Percentiles rank a stretch among this genome's conserved stretches.
These are phyloP conservation scores for Neonectria faginata DNA, from an alignment of 2,329 filamentous ascomycete species.

Conservation along the genomic window DNA sequence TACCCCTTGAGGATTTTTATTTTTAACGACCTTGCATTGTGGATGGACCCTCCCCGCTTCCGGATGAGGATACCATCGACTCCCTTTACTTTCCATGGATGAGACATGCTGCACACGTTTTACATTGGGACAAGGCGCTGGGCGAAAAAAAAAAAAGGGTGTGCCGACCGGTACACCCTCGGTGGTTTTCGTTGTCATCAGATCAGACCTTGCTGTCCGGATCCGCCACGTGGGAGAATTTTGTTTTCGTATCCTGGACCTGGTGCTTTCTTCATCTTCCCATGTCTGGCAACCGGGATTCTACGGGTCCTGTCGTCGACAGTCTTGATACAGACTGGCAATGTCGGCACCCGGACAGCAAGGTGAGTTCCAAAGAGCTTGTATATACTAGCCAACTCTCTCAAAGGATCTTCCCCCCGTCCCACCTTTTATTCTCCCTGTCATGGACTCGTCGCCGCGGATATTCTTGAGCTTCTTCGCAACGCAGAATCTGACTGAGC, in stretches of 20 bases:
- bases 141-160: conserved; percentile 48
- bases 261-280: conserved; percentile 43
- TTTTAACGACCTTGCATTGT: conserved; percentile 46
- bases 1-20: conserved; percentile 38
- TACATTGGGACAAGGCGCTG: conserved; percentile 47
- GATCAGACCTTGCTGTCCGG: conserved; percentile 51
- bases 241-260: conserved; percentile 48
- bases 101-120: conserved; percentile 52
- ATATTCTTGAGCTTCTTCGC: conserved; percentile 27
- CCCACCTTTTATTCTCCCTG: conserved; percentile 21
- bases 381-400: conserved; percentile 63
- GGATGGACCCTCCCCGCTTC: conserved; percentile 39
- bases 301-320: conserved; percentile 44
- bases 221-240: conserved; percentile 47
- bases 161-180: conserved; percentile 36
- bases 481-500: conserved; percentile 42
- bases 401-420: conserved; percentile 51
- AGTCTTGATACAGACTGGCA: conserved; percentile 46
- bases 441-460: conserved; percentile 41
- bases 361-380: conserved; percentile 64
- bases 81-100: conserved; percentile 46
- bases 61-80: conserved; percentile 45
- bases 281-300: conserved; percentile 42
- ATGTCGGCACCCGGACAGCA: conserved; percentile 62
- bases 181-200: conserved; percentile 42